Conservation (phyloP, 306 rosid genomes). For the Vachellia collinsii region DNA sequence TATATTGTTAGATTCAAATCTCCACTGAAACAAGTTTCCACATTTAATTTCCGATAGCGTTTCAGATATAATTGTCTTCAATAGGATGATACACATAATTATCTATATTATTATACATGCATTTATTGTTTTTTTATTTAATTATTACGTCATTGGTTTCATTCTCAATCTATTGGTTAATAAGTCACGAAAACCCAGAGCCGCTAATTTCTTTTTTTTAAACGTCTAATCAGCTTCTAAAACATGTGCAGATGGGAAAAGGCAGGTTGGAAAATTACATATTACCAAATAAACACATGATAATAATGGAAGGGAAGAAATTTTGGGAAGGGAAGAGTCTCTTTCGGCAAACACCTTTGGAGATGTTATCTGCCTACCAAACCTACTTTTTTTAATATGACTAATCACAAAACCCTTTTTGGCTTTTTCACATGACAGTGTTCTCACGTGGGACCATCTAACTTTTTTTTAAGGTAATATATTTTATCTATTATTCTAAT, state of each 20-base stretch:
- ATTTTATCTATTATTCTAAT: neutral
- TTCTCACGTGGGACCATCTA: conserved; percentile 17
- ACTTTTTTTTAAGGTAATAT: neutral
- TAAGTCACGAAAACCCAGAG: no score
- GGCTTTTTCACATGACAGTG: conserved; percentile 27
- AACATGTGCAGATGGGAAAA: neutral
- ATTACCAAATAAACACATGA: conserved; percentile 33
- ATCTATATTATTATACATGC: no score
- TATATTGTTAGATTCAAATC: no score
- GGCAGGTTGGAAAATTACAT: conserved; percentile 22
- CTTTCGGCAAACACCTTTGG: conserved; percentile 52
- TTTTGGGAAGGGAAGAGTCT: conserved; percentile 30
- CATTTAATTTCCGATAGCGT: no score
- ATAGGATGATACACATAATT: no score
- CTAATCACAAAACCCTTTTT: conserved; percentile 48
- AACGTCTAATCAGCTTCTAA: neutral
- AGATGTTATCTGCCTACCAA: conserved; percentile 61
- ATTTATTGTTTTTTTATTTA: no score
- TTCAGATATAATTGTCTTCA: no score
- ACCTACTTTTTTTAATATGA: conserved; percentile 38
- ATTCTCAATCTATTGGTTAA: no score
- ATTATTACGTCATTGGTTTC: no score
- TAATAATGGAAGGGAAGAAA: conserved; percentile 28
- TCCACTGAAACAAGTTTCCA: no score
- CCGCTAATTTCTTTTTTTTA: no score